A percentile compares a stretch with the other conserved stretches of the same genome.
These are phyloP conservation scores for Neurospora sp. DNA, from an alignment of 495 filamentous ascomycete genomes.

Conservation along the genomic window DNA sequence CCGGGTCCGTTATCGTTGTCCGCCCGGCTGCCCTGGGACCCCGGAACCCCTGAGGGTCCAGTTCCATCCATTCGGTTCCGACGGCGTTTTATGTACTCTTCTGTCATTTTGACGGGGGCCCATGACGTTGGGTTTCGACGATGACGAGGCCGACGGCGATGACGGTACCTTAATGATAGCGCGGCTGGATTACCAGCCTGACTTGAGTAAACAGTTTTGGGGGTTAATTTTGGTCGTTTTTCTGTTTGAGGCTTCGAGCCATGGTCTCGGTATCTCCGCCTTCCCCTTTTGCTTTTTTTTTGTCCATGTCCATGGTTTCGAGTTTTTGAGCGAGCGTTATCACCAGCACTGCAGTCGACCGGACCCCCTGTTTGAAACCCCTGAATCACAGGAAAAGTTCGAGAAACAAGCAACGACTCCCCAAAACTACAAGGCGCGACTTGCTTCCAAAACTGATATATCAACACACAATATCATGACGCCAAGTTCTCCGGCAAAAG, in stretches of 20 bases:
- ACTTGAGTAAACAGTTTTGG: not conserved
- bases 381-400: not conserved
- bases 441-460: not conserved
- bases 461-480: not conserved
- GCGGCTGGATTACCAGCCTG: not conserved
- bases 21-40: not conserved
- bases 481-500: not conserved
- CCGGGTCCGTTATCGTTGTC: not conserved
- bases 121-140: not conserved
- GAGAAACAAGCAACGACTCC: not conserved
- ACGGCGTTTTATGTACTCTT: not conserved
- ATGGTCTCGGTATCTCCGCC: not conserved
- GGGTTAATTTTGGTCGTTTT: not conserved
- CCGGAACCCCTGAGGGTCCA: not conserved
- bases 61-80: not conserved
- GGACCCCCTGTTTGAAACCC: not conserved
- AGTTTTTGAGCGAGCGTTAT: not conserved
- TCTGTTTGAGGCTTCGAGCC: not conserved
- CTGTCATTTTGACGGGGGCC: not conserved
- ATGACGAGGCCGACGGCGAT: not conserved
- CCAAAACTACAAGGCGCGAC: not conserved
- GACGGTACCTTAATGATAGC: not conserved
- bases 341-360: not conserved
- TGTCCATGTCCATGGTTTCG: not conserved
- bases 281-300: not conserved